Evolutionary conservation across 176 grass and related monocot species (phyloP), one percentile per base, ranked within the genome.

Genomic region (Oryza nivara): DNA sequence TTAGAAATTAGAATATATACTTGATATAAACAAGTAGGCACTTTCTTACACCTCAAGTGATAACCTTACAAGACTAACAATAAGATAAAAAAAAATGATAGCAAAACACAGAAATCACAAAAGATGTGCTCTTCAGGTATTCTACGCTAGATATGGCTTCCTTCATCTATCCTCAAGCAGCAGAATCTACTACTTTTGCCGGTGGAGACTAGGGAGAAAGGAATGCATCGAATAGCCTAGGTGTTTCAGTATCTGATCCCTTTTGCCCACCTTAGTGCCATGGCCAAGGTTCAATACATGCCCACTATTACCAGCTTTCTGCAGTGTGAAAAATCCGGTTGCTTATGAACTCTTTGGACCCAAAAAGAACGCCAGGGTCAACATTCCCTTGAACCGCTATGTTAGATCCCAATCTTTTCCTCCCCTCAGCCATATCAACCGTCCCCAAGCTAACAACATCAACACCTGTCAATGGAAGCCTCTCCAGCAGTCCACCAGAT

Each of bases 371-470:
- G 81, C 96, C 96, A 74, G 96, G 96, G 72, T 98, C 96, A 56
- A 98, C 91, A 40, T 98, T 98, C 9, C 96, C 96, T 73, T 98
- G 96, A 63, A 98, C 96, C 5, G 93, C 96, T 65, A 95, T 77
- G 34, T 95, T 87, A 44, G 89, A 86, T 80, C 96, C 96, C 93
- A 98, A 74, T 72, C 93, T 85, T 91, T 66, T 91, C 61, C 96
- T 87, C 4, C 96, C 96, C 78, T 98, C 96, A 52, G 89, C 96
- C 91, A 98, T 98, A 83, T 98, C 96, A 47, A 98, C 96, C 0
- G 91, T 95, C 96, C 96, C 96, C 79, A 98, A 93, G 78, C 93
- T 98, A 15, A 98, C 93, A 76, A 98, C 96, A 82, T 98, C 96
- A 38, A 95, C 91, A 43, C 96, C 91, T 40, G 93, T 92, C 69